Base-by-base conservation (phyloP, 768 basidiomycete species). In the Podaxis pistillaris region DNA sequence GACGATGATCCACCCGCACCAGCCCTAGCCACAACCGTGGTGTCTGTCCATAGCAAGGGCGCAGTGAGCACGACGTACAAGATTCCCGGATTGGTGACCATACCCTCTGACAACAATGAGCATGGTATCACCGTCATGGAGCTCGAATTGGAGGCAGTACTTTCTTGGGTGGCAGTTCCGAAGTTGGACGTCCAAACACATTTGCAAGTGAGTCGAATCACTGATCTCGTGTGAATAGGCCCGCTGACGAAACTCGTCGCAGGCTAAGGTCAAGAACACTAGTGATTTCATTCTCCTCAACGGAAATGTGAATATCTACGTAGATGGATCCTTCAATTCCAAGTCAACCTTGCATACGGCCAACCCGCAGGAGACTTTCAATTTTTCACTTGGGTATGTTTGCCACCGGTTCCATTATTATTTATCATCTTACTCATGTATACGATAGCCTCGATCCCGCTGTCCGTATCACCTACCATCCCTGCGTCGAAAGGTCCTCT, bases 251-350 rank as follows among this genome's bases (percentile, higher is more conserved):
- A n/a, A 4, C 33, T 11, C 40, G 63, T 19, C 26, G 4, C 49
- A 79, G 78, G 76, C 77, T 0, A 73, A 72, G 36, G 74, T 81
- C 7, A 72, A 69, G 56, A 81, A 81, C 62, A 69, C 71, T 1
- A 79, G 78, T 0, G 74, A 79, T 40, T 79, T 75, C 53, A 72
- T 76, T 0, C 66, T 81, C 7, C 65, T 79, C 13, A 64, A 60
- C 1, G 79, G 79, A 0, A 65, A 58, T 0, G 76, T 75, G 0
- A 78, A 72, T 55, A 70, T 80, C 30, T 79, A 77, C 59, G 75
- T 81, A 1, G 76, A 81, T 58, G 78, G 79, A 7, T 77, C 74
- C 62, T 79, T 79, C 67, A 78, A 76, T 7, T 73, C 78, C 19
- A 68, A 71, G 8, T 74, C 76, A 0, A 54, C 56, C n/a, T 62